A percentile compares a stretch with the other conserved stretches of the same genome.
phyloP scores from a whole-genome alignment of 2,329 filamentous ascomycete species.

The Hypomyces rosellus region DNA sequence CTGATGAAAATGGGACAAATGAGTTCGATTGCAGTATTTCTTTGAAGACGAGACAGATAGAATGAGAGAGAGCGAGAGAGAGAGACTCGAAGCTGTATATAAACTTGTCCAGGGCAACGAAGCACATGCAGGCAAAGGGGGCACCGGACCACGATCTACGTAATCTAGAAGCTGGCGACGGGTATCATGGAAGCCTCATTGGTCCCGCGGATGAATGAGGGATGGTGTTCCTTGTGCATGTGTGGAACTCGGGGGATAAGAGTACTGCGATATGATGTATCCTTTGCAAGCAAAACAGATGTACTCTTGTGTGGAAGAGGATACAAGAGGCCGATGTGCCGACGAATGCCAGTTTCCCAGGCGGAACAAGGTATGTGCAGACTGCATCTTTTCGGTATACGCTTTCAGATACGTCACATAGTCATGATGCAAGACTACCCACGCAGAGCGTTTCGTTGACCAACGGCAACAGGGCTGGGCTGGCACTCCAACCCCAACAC shows the following conservation, averaged over 20 bases:
- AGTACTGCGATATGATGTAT: too few relatives aligned
- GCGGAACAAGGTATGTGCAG: neutral
- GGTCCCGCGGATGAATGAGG: neutral
- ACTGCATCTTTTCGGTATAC: neutral
- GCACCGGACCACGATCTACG: neutral
- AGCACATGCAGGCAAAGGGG: neutral
- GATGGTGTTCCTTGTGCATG: neutral
- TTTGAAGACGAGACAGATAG: too few relatives aligned
- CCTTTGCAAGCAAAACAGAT: too few relatives aligned
- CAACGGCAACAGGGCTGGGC: neutral
- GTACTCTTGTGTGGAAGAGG: too few relatives aligned
- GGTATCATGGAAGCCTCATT: neutral
- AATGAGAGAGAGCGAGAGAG: too few relatives aligned
- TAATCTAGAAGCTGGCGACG: neutral
- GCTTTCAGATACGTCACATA: neutral
- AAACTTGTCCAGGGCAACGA: too few relatives aligned
- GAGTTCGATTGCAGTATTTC: too few relatives aligned
- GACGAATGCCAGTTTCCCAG: neutral
- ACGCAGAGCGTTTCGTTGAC: neutral
- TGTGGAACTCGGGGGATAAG: too few relatives aligned
- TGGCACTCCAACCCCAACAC: neutral
- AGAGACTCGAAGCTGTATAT: too few relatives aligned
- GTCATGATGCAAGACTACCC: neutral
- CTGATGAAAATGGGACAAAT: neutral
- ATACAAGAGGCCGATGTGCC: too few relatives aligned